phyloP scores from a whole-genome alignment of 2,329 filamentous ascomycete genomes.

The Epicoccum sorghinum region DNA sequence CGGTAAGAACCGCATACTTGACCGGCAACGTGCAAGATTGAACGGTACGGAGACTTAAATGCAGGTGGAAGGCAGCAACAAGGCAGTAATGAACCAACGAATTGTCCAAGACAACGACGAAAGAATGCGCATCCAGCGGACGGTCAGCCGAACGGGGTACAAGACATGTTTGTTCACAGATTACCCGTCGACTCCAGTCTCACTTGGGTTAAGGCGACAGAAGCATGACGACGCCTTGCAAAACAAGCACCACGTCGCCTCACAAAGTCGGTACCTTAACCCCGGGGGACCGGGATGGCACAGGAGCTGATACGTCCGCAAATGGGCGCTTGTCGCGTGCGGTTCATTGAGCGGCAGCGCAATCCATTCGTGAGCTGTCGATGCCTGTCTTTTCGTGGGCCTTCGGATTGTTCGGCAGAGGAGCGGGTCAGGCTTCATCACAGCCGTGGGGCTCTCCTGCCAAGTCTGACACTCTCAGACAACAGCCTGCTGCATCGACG shows the following conservation, averaged over 20 bases:
- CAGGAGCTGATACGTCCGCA: slow-evolving; percentile 16
- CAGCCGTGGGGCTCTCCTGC: slow-evolving; percentile 10
- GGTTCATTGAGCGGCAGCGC: slow-evolving; percentile 13
- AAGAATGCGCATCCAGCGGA: slow-evolving; percentile 1
- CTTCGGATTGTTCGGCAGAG: slow-evolving; percentile 13
- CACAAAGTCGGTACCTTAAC: slow-evolving; percentile 1
- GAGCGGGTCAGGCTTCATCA: slow-evolving; percentile 10
- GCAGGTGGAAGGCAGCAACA: background rate
- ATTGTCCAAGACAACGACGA: slow-evolving; percentile 4
- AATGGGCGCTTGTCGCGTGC: slow-evolving; percentile 26
- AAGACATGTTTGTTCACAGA: slow-evolving; percentile 27
- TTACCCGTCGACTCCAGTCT: slow-evolving; percentile 17
- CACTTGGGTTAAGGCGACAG: slow-evolving; percentile 20
- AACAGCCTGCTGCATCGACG: slow-evolving; percentile 3
- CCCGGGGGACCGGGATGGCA: slow-evolving; percentile 12
- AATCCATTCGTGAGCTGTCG: slow-evolving; percentile 6
- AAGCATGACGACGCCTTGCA: slow-evolving; percentile 33
- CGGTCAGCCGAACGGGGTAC: slow-evolving; percentile 8
- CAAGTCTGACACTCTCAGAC: slow-evolving; percentile 6
- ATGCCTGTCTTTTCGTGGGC: slow-evolving; percentile 9
- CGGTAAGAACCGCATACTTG: slow-evolving; percentile 40
- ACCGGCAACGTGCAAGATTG: background rate
- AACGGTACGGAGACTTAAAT: background rate
- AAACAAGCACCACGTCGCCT: slow-evolving; percentile 14
- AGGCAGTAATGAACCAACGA: slow-evolving; percentile 9